phyloP scores from a whole-genome alignment of 2,329 filamentous ascomycete genomes.

The Aspergillus tanneri region DNA sequence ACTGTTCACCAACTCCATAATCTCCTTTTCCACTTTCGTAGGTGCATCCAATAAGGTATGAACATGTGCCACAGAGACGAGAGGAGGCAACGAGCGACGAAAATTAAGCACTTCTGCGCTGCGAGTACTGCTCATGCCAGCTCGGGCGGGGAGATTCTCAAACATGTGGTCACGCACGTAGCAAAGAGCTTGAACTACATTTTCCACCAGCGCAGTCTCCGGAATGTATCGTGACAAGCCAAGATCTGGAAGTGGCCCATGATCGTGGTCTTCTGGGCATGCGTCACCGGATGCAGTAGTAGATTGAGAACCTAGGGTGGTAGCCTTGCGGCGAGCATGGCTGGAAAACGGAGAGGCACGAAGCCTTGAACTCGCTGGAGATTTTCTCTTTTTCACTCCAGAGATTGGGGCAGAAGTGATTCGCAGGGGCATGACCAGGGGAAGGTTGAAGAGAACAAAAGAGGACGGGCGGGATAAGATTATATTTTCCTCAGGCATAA shows the following conservation, averaged over 20 bases:
- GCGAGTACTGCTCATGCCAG: conserved; percentile 62
- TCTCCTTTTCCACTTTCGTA: conserved; percentile 60
- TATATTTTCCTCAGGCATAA: too few species aligned
- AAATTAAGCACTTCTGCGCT: conserved; percentile 61
- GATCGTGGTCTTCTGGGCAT: conserved; percentile 25
- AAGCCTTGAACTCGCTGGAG: conserved; percentile 26
- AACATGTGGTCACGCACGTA: conserved; percentile 57
- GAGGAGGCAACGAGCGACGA: conserved; percentile 54
- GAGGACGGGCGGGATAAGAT: not conserved
- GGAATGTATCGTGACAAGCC: conserved; percentile 53
- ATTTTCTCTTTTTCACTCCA: conserved; percentile 44
- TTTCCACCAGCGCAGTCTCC: conserved; percentile 46
- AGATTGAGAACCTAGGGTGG: conserved; percentile 24
- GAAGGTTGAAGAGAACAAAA: not conserved
- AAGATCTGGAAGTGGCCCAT: conserved; percentile 51
- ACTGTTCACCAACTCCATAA: conserved; percentile 52
- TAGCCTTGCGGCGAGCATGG: conserved; percentile 43
- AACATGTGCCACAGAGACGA: conserved; percentile 61
- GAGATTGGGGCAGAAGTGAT: conserved; percentile 50
- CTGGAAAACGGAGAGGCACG: conserved; percentile 44
- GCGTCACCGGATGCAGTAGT: conserved; percentile 18
- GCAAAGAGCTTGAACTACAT: conserved; percentile 54
- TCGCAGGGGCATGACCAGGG: conserved; percentile 46
- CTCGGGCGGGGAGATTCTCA: conserved; percentile 53
- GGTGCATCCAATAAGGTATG: conserved; percentile 58